Evolutionary conservation across 495 filamentous ascomycete species (phyloP), one percentile per base, ranked within the genome.

Genomic region (Daldinia bambusicola): DNA sequence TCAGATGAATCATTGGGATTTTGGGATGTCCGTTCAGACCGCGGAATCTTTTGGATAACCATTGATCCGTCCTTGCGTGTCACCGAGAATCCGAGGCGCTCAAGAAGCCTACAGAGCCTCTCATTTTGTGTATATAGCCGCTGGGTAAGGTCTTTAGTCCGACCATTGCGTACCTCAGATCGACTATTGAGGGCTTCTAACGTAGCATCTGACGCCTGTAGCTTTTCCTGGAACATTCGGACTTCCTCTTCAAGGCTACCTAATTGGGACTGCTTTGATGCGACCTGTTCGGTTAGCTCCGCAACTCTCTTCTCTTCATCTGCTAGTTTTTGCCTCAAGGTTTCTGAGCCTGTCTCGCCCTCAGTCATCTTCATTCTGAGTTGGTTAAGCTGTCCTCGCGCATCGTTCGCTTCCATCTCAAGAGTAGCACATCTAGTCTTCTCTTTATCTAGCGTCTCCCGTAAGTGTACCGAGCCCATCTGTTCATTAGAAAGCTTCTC

Each of bases 71-170:
- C 91, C 63, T 91, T 89, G 30, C 92, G 89, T 13, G 89, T 88
- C 32, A 97, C 82, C 0, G 90, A 88, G 74, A 94, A 96, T 12
- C 95, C 93, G 3, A 98, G 81, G 34, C 91, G 87, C 74, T 97
- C 94, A 1, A 99, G 86, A 50, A 99, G 88, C 38, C 87, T 86
- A 38, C 87, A 87, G 4, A 96, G 80, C 48, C 90, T 89, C 70
- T 93, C 90, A 61, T 94, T 91, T 56, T 95, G 92, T 2, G 87
- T 79, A 65, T 92, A 92, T 6, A 98, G 84, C 31, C 90, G 86
- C 67, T 91, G 90, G 22, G 94, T 95, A 9, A 98, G 81, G 63
- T 98, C 92, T 71, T 93, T 92, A 6, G 92, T 89, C 48, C 87
- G 89, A 36, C 78, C 76, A 32, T 88, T 90, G 30, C 92, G 91